Evolutionary conservation across 371 early-diverging fungal genomes (phyloP).

Genomic region (Mortierella sp.): DNA sequence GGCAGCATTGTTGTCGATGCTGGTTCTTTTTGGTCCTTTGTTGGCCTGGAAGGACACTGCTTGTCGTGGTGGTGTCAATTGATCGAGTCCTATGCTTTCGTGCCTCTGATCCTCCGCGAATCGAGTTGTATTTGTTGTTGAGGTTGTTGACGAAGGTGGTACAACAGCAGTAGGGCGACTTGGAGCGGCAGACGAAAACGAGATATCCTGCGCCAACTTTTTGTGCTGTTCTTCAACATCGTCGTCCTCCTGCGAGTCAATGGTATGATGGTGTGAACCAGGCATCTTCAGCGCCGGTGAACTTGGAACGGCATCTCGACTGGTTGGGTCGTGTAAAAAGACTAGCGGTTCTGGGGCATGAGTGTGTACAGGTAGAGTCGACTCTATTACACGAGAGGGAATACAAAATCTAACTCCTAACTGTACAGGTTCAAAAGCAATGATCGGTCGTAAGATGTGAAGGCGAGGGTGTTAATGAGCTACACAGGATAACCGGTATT

Average conservation of each 20-base stretch:
- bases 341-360: constrained; percentile 36
- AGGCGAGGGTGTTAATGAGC: not conserved
- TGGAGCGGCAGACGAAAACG: not conserved
- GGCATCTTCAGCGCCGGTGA: constrained; percentile 40
- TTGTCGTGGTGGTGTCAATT: not conserved
- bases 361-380: constrained; percentile 43
- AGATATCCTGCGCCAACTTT: not conserved
- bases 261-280: not conserved
- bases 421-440: constrained; percentile 13
- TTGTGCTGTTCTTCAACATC: not conserved
- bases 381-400: constrained; percentile 26
- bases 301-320: constrained; percentile 25
- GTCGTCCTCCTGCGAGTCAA: not conserved
- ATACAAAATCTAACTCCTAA: constrained; percentile 25
- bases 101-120: not conserved
- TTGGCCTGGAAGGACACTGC: not conserved
- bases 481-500: no score
- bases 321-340: constrained; percentile 22
- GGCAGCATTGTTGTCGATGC: not conserved
- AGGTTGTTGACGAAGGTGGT: not conserved
- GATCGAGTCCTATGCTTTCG: not conserved
- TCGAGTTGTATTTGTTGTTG: not conserved
- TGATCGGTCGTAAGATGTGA: no score
- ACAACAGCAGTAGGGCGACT: not conserved
- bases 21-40: not conserved